Conservation (phyloP, 2,329 filamentous ascomycete genomes). For the Aspergillus pseudonomiae region DNA sequence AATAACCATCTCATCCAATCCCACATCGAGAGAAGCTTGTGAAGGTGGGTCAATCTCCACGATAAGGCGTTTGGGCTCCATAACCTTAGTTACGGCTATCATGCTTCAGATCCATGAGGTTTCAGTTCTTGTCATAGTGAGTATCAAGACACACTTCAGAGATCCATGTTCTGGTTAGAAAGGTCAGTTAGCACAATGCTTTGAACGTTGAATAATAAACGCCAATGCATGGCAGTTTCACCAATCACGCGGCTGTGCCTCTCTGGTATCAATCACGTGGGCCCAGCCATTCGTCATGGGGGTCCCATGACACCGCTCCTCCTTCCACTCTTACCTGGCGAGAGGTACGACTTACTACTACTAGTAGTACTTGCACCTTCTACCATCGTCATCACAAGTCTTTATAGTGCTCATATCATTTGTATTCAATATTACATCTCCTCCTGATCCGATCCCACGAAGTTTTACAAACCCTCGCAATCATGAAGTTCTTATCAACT, state of each 20-base stretch:
- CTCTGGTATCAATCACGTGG: neutral
- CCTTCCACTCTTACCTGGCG: neutral
- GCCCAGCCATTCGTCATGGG: constrained; percentile 2
- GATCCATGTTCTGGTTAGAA: neutral
- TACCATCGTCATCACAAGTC: neutral
- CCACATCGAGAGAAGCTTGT: neutral
- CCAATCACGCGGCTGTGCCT: neutral
- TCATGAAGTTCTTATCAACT: constrained; percentile 47
- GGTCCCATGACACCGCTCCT: constrained; percentile 22
- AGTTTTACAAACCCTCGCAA: constrained; percentile 7
- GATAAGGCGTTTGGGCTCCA: constrained; percentile 2
- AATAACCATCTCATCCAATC: neutral
- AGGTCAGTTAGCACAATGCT: neutral
- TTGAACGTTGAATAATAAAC: neutral
- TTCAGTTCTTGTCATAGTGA: neutral
- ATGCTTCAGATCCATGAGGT: neutral
- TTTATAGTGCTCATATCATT: neutral
- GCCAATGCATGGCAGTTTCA: constrained; percentile 11
- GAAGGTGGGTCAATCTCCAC: constrained; percentile 5
- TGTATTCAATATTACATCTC: neutral
- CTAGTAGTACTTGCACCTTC: neutral
- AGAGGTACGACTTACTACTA: neutral
- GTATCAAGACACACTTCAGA: neutral
- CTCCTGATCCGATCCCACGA: neutral
- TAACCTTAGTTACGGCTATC: neutral